Evolutionary conservation across 495 filamentous ascomycete genomes (phyloP).

Genomic region (Cercophora sp.): DNA sequence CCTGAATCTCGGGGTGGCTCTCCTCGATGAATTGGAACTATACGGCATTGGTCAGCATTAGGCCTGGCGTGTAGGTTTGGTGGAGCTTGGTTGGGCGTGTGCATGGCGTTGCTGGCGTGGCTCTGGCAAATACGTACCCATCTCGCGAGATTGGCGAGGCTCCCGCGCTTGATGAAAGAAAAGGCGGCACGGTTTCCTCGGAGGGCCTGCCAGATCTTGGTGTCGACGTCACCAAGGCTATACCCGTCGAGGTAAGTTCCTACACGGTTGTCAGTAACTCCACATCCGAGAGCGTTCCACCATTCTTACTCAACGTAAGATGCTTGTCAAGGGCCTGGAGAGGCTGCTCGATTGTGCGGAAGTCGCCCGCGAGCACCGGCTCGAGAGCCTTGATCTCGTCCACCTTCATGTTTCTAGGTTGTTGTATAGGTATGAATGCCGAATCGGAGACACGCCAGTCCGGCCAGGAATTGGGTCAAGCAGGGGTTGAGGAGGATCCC

Average conservation of each 20-base stretch:
- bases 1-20: slow-evolving; percentile 63
- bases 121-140: no score
- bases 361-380: slow-evolving; percentile 58
- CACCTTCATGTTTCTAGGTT: slow-evolving; percentile 40
- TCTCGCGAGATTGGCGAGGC: slow-evolving; percentile 71
- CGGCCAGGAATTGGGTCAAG: no score
- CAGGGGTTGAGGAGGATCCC: not conserved
- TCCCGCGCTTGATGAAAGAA: slow-evolving; percentile 72
- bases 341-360: slow-evolving; percentile 72
- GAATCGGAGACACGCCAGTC: no score
- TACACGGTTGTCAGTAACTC: no score
- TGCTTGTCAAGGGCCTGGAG: slow-evolving; percentile 79
- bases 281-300: no score
- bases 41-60: no score
- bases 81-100: no score
- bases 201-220: slow-evolving; percentile 78
- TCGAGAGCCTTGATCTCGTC: slow-evolving; percentile 47
- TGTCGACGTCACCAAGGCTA: slow-evolving; percentile 70
- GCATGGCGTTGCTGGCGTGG: no score
- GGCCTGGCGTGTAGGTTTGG: no score
- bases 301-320: slow-evolving; percentile 44
- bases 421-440: no score
- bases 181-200: slow-evolving; percentile 81
- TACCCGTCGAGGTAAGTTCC: slow-evolving; percentile 80
- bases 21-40: slow-evolving; percentile 84